These are phyloP conservation scores for Mycena maculata DNA, from an alignment of 768 basidiomycete genomes.

Conservation along the genomic window DNA sequence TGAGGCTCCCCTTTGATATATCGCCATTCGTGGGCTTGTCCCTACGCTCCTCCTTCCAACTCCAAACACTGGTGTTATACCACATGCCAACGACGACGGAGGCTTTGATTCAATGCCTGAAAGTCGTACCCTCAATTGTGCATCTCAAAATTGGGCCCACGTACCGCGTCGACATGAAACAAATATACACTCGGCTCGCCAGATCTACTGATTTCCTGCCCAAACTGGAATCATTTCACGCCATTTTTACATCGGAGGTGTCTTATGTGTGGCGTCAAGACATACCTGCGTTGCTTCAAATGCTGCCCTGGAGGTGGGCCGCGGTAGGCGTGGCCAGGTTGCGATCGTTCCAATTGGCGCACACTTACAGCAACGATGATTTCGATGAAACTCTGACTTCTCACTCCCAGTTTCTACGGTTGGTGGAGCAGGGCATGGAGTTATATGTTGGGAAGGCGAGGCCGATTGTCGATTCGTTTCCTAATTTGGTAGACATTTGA, in stretches of 20 bases:
- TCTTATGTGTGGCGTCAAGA: background rate
- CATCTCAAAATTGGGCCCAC: background rate
- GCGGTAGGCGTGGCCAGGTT: background rate
- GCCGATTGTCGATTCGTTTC: background rate
- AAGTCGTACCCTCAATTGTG: background rate
- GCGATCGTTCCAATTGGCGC: conserved; percentile 7
- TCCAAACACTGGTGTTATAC: background rate
- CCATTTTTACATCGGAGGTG: background rate
- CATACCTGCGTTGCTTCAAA: background rate
- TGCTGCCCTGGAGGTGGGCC: conserved; percentile 14
- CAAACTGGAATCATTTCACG: conserved; percentile 2
- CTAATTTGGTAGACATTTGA: too few relatives aligned
- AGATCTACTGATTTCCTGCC: background rate
- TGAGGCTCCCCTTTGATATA: background rate
- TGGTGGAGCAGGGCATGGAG: background rate
- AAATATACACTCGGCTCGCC: background rate
- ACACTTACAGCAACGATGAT: fast-evolving
- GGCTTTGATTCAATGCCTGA: background rate
- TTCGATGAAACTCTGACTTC: background rate
- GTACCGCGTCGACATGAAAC: background rate
- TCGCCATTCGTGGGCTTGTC: background rate
- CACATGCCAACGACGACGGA: background rate
- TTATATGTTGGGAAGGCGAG: background rate
- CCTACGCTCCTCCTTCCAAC: conserved; percentile 1
- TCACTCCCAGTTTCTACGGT: background rate